Evolutionary conservation across 176 grass and related monocot genomes (phyloP), one percentile per base, ranked within the genome.

Genomic region (Hordeum marinum): DNA sequence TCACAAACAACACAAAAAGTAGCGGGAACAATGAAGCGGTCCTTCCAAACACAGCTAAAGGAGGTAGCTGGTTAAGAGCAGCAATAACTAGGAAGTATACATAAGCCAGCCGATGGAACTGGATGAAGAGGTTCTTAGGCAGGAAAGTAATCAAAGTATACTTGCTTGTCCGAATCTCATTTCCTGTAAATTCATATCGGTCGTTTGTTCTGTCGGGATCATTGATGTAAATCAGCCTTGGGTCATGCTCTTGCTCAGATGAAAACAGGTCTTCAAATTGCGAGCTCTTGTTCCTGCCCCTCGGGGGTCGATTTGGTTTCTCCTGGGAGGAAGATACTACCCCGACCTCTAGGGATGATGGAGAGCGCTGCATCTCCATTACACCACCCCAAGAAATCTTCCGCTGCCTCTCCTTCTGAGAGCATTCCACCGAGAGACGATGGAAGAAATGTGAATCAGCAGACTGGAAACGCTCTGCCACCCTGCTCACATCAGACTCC

Each of bases 111-210:
- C 97, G 77, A 83, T 99, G 97, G 84, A 99, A 99, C 64, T 99
- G 97, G 67, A 91, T 99, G 90, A 99, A 99, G 83, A 99, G 85
- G 84, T 99, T 99, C 85, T 99, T 99, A 21, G 97, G 97, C 82
- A 99, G 72, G 78, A 99, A 99, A 17, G 97, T 99, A 54, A 99
- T 91, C 52, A 99, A 81, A 52, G 97, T 99, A 82, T 99, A 99
- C 79, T 99, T 99, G 92, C 97, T 99, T 68, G 97, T 99, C 26
- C 97, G 87, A 72, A 99, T 99, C 82, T 99, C 97, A 77, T 99
- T 99, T 46, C 97, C 97, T 1, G 94, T 94, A 79, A 99, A 99
- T 78, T 99, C 94, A 64, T 96, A 96, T 60, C 93, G 88, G 67
- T 96, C 90, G 42, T 96, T 99, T 84, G 97, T 99, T 81, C 86